Evolutionary conservation across 2,329 filamentous ascomycete genomes (phyloP).

Genomic region (Byssochlamys sp.): DNA sequence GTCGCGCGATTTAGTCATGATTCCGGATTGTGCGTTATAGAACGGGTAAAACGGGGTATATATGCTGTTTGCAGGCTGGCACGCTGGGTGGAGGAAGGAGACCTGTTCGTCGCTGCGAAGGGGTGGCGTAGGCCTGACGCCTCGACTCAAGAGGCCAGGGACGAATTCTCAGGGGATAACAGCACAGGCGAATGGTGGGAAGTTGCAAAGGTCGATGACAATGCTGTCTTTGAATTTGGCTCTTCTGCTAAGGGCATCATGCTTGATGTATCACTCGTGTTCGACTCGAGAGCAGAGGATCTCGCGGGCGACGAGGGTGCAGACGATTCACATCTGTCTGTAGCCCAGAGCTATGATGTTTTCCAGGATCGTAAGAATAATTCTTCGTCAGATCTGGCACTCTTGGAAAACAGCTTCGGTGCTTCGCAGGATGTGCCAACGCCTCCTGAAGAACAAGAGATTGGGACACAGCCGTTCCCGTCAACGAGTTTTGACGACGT

Average conservation of each 20-base stretch:
- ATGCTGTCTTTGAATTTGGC: slow-evolving; percentile 10
- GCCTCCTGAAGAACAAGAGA: slow-evolving; percentile 10
- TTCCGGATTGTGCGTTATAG: slow-evolving; percentile 28
- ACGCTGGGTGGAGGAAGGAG: slow-evolving; percentile 26
- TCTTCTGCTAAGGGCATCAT: slow-evolving; percentile 14
- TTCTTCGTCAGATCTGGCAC: slow-evolving; percentile 5
- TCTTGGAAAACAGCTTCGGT: slow-evolving; percentile 7
- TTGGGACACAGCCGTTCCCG: neutral
- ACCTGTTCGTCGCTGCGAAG: slow-evolving; percentile 30
- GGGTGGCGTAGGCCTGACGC: slow-evolving; percentile 14
- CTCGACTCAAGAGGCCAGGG: slow-evolving; percentile 1
- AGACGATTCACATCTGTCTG: neutral
- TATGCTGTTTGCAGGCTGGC: slow-evolving; percentile 31
- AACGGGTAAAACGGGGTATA: slow-evolving; percentile 29
- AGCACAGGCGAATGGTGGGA: slow-evolving; percentile 25
- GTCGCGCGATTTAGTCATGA: slow-evolving; percentile 21
- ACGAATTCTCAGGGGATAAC: slow-evolving; percentile 1
- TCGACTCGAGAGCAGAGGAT: slow-evolving; percentile 10
- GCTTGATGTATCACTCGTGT: slow-evolving; percentile 22
- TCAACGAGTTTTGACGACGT: slow-evolving; percentile 9
- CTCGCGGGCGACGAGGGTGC: neutral
- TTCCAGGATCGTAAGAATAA: slow-evolving; percentile 10
- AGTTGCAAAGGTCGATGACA: slow-evolving; percentile 23
- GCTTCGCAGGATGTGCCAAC: slow-evolving; percentile 4
- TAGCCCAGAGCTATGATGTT: slow-evolving; percentile 4